Evolutionary conservation across 805 yeast species (phyloP).

Genomic region (Yamadazyma scolyti): DNA sequence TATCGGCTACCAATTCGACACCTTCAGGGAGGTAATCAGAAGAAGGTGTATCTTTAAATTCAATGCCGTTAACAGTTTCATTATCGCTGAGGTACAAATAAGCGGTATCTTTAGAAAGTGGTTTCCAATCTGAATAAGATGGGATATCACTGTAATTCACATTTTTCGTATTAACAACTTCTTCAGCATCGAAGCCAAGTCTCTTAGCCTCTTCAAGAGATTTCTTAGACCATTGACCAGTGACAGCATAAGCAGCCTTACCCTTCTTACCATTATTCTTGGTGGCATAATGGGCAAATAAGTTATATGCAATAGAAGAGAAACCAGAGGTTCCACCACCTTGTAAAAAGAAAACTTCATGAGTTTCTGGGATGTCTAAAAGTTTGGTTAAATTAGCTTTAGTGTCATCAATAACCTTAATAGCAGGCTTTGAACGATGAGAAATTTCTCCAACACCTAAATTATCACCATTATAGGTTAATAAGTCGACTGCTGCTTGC

Average conservation of each 20-base stretch:
- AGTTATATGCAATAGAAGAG: slow-evolving; percentile 79
- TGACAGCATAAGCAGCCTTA: slow-evolving; percentile 78
- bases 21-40: slow-evolving; percentile 55
- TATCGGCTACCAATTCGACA: slow-evolving; percentile 85
- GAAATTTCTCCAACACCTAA: slow-evolving; percentile 95
- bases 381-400: slow-evolving; percentile 63
- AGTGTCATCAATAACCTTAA: slow-evolving; percentile 70
- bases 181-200: slow-evolving; percentile 71
- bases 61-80: slow-evolving; percentile 96
- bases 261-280: slow-evolving; percentile 73
- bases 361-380: slow-evolving; percentile 80
- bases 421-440: slow-evolving; percentile 87
- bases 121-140: slow-evolving; percentile 59
- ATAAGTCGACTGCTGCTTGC: slow-evolving; percentile 81
- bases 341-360: slow-evolving; percentile 91
- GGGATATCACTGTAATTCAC: slow-evolving; percentile 67
- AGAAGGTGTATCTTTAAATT: slow-evolving; percentile 56
- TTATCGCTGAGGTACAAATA: slow-evolving; percentile 91
- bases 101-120: slow-evolving; percentile 56
- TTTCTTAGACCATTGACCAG: slow-evolving; percentile 94
- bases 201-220: slow-evolving; percentile 83
- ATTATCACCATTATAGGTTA: slow-evolving; percentile 66
- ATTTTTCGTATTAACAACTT: slow-evolving; percentile 63
- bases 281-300: slow-evolving; percentile 65
- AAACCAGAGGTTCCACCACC: slow-evolving; percentile 99